These are phyloP conservation scores for Syzygium syzygioides DNA, from an alignment of 441 rosid genomes.

Conservation along the genomic window DNA sequence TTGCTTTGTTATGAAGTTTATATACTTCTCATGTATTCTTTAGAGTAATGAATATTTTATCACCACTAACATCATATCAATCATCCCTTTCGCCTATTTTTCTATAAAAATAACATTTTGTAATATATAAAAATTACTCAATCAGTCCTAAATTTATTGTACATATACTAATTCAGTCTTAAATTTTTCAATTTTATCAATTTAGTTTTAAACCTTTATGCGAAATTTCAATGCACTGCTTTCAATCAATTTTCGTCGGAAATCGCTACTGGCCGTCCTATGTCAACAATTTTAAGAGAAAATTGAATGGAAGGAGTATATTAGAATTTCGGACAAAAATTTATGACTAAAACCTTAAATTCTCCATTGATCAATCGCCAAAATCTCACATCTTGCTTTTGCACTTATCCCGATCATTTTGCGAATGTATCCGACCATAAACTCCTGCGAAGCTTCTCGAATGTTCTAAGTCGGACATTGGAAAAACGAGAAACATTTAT, in stretches of 20 bases:
- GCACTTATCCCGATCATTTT: not conserved
- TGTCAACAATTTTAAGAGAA: not conserved
- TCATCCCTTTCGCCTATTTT: not conserved
- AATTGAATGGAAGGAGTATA: no score
- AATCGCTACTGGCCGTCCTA: rapidly evolving
- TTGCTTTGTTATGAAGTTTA: no score
- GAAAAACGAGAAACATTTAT: not conserved
- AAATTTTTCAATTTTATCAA: not conserved
- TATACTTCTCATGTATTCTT: no score
- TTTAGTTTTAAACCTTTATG: not conserved
- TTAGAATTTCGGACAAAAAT: no score
- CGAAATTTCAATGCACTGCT: not conserved
- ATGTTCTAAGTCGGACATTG: not conserved
- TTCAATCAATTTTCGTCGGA: not conserved
- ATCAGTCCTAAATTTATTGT: not conserved
- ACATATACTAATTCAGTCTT: not conserved
- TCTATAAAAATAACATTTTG: not conserved
- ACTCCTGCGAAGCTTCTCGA: not conserved
- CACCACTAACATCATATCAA: not conserved
- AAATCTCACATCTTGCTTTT: not conserved
- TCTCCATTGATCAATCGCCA: not conserved
- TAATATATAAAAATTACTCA: no score
- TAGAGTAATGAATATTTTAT: not conserved
- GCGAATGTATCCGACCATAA: not conserved
- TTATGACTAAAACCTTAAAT: not conserved